Conservation (phyloP, 1,284 basidiomycete species). For the Leccinum pachyderme region DNA sequence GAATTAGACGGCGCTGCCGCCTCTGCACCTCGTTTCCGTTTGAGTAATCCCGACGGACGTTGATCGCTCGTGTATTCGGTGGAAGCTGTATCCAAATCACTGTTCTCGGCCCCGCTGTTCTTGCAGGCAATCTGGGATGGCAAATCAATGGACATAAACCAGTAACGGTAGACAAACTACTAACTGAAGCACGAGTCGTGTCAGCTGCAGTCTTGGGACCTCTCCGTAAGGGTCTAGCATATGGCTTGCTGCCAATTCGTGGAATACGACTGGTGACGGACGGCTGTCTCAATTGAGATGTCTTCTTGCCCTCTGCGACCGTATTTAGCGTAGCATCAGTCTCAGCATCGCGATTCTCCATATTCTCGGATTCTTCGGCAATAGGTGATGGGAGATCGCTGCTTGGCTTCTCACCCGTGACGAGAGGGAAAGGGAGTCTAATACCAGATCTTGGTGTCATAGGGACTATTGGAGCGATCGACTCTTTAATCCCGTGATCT, state of each 20-base stretch:
- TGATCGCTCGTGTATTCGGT: conserved; percentile 13
- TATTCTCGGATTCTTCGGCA: conserved; percentile 30
- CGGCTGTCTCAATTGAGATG: conserved; percentile 53
- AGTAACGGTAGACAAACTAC: conserved; percentile 3
- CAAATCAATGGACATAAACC: conserved; percentile 8
- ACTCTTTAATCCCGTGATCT: conserved; percentile 17
- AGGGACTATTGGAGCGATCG: conserved; percentile 20
- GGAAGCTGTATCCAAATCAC: conserved; percentile 27
- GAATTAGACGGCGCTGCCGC: conserved; percentile 24
- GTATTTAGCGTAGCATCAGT: neutral
- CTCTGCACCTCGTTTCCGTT: conserved; percentile 43
- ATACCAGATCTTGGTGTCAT: conserved; percentile 19
- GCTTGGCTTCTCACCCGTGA: conserved; percentile 19
- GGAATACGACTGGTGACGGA: conserved; percentile 64
- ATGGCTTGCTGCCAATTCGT: conserved; percentile 64
- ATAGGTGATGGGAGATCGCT: conserved; percentile 28
- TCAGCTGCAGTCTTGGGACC: conserved; percentile 6
- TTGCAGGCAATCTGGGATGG: conserved; percentile 11
- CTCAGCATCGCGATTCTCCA: neutral
- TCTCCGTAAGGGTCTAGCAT: conserved; percentile 43
- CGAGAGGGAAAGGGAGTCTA: conserved; percentile 47
- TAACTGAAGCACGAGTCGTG: conserved; percentile 15
- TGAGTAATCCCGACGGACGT: conserved; percentile 28
- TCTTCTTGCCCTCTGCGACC: conserved; percentile 28
- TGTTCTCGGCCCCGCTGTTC: conserved; percentile 23